A percentile compares a stretch with the other conserved stretches of the same genome.
Evolutionary conservation across 2,329 filamentous ascomycete species (phyloP).

Genomic region (Cytospora leucostoma): DNA sequence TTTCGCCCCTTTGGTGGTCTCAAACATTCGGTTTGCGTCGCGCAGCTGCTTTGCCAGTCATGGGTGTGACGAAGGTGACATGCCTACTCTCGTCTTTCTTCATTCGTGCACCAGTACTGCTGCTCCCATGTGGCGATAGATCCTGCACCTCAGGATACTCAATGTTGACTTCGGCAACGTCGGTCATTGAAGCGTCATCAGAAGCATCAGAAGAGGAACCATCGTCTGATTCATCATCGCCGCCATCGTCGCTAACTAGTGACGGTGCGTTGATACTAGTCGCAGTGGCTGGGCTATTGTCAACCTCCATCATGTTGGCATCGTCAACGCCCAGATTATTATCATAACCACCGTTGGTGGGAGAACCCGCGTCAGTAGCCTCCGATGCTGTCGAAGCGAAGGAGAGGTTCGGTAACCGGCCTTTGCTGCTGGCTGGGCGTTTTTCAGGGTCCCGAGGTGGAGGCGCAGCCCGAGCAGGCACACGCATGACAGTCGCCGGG

Average conservation of each 20-base stretch:
- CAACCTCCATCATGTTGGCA: conserved; percentile 50
- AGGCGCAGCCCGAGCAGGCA: conserved; percentile 60
- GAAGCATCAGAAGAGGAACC: conserved; percentile 62
- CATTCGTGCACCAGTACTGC: conserved; percentile 44
- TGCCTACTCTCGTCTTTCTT: conserved; percentile 57
- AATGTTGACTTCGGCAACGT: conserved; percentile 63
- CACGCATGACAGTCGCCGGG: conserved; percentile 51
- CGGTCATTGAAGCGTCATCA: conserved; percentile 58
- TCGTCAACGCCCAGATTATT: conserved; percentile 45
- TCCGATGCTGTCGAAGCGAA: conserved; percentile 35
- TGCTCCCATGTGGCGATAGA: conserved; percentile 46
- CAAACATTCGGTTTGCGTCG: conserved; percentile 23
- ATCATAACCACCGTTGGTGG: conserved; percentile 29
- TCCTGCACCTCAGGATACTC: conserved; percentile 51
- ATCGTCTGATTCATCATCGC: conserved; percentile 73
- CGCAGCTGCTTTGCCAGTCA: conserved; percentile 38
- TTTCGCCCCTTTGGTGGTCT: not conserved
- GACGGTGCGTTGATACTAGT: conserved; percentile 77
- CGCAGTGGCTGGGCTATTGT: conserved; percentile 69
- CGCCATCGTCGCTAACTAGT: conserved; percentile 77
- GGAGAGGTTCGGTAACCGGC: conserved; percentile 43
- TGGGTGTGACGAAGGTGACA: conserved; percentile 56
- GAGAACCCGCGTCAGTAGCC: not conserved
- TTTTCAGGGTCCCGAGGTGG: conserved; percentile 49
- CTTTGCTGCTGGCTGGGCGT: conserved; percentile 61